Evolutionary conservation across 345 rosid genomes (phyloP), one percentile per base, ranked within the genome.

Genomic region (Leavenworthia alabamica): DNA sequence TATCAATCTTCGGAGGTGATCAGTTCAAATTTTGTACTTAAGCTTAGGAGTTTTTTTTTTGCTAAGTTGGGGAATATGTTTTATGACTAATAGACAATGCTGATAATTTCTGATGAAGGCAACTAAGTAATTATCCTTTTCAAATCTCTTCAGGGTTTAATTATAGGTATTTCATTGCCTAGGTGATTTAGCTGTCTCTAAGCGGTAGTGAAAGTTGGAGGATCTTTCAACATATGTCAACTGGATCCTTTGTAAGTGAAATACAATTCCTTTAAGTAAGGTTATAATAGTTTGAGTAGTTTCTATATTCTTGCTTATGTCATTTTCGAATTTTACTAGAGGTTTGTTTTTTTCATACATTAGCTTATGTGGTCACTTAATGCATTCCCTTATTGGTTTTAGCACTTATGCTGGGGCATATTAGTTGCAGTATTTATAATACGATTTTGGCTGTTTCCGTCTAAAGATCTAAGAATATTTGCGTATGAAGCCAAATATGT

Each of bases 21-120:
- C 51, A 62, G 53, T 48, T 55, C 52, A 31, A 47, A 46, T 39
- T 39, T 40, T 56, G 52, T 56, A 62, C 45, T 55, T 54, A 31
- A 44, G 57, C 22, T 54, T 45, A 50, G 32, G 1, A 42, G 20
- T 31, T 23, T 19, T 6, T 2, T 16, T 3, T 52, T 37, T 44
- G 23, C 36, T 27, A 45, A 70, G 31, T 69, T 70, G 33, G 45
- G 62, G 41, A 33, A 28, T 61, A 6, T 60, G 2, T 5, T 47
- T 23, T 15, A 27, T 51, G 20, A 13, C 42, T 50, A 46, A 6
- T 42, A 7, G 53, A 17, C 60, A 51, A 60, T 68, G 66, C 23
- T 40, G 53, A 51, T 4, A 13, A 42, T 61, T 9, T 29, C 0
- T 57, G 49, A 41, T 40, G 51, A 41, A 49, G 4, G 14, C 3